Conservation (phyloP, 768 basidiomycete genomes). For the Pholiota conissans region DNA sequence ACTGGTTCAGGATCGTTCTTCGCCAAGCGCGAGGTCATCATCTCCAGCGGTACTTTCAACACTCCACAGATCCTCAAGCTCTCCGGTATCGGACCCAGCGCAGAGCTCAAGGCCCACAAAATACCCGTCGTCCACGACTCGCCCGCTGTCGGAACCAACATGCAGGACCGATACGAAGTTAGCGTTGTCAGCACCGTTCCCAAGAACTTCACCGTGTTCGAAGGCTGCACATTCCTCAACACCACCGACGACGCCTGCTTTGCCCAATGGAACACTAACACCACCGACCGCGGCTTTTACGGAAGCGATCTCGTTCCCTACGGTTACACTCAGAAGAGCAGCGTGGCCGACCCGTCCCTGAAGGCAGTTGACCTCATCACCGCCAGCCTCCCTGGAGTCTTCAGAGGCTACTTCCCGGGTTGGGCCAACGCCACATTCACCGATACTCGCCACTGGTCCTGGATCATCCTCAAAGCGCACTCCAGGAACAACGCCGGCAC, state of each 20-base stretch:
- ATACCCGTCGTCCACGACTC: slow-evolving; percentile 43
- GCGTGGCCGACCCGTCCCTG: neutral
- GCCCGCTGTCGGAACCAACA: slow-evolving; percentile 57
- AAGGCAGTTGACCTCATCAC: slow-evolving; percentile 7
- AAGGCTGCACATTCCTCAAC: slow-evolving; percentile 5
- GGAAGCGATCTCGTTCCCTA: slow-evolving; percentile 1
- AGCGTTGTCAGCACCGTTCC: neutral
- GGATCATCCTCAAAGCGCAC: slow-evolving; percentile 10
- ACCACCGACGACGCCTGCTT: slow-evolving; percentile 6
- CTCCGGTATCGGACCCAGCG: slow-evolving; percentile 54
- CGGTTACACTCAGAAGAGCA: slow-evolving; percentile 2
- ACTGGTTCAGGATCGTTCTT: slow-evolving; percentile 37
- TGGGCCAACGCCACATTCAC: neutral
- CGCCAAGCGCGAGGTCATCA: slow-evolving; percentile 58
- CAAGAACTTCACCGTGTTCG: neutral
- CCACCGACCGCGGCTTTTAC: slow-evolving; percentile 7
- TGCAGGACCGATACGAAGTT: slow-evolving; percentile 39
- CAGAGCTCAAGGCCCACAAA: slow-evolving; percentile 42
- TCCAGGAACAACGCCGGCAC: slow-evolving; percentile 12
- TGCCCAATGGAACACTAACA: slow-evolving; percentile 6
- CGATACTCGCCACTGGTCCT: slow-evolving; percentile 5
- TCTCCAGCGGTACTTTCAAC: slow-evolving; percentile 48
- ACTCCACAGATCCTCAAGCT: slow-evolving; percentile 51
- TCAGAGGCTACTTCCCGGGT: slow-evolving; percentile 11
- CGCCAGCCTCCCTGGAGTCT: slow-evolving; percentile 5